Evolutionary conservation across 2,329 filamentous ascomycete genomes (phyloP).

Genomic region (Didymosphaeria variabile): DNA sequence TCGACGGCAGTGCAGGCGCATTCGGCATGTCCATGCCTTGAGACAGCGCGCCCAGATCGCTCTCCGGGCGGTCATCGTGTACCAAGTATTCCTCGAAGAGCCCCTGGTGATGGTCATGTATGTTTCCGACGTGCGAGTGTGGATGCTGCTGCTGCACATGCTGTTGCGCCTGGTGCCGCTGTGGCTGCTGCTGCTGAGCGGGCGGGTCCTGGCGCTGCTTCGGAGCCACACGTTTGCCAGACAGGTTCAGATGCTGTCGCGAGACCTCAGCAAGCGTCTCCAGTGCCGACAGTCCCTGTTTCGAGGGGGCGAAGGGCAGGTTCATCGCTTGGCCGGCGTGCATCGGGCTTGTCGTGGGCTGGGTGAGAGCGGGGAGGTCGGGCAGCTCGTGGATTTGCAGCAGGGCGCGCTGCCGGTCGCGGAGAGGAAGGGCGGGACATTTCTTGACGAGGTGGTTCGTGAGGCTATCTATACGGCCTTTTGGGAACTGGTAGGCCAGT

Average conservation of each 20-base stretch:
- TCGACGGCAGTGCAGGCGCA: conserved; percentile 46
- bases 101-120: conserved; percentile 29
- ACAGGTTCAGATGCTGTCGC: conserved; percentile 72
- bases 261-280: conserved; percentile 91
- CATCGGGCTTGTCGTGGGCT: conserved; percentile 29
- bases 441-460: conserved; percentile 84
- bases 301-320: conserved; percentile 56
- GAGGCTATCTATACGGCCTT: conserved; percentile 85
- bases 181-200: conserved; percentile 20
- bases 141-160: conserved; percentile 20
- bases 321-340: conserved; percentile 45
- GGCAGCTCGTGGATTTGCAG: conserved; percentile 76
- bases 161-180: conserved; percentile 18
- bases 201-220: conserved; percentile 39
- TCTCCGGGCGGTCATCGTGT: conserved; percentile 48
- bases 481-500: conserved; percentile 69
- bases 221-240: conserved; percentile 53
- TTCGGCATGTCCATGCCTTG: conserved; percentile 45
- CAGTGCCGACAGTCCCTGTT: conserved; percentile 78
- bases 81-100: conserved; percentile 50
- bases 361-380: conserved; percentile 57
- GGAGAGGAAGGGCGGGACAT: conserved; percentile 79
- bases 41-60: conserved; percentile 33
- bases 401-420: conserved; percentile 78
- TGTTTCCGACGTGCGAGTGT: conserved; percentile 22